Percentiles rank a stretch among this genome's conserved stretches.
Conservation (phyloP, 2,329 filamentous ascomycete genomes). For the Emericellopsis atlantica region DNA sequence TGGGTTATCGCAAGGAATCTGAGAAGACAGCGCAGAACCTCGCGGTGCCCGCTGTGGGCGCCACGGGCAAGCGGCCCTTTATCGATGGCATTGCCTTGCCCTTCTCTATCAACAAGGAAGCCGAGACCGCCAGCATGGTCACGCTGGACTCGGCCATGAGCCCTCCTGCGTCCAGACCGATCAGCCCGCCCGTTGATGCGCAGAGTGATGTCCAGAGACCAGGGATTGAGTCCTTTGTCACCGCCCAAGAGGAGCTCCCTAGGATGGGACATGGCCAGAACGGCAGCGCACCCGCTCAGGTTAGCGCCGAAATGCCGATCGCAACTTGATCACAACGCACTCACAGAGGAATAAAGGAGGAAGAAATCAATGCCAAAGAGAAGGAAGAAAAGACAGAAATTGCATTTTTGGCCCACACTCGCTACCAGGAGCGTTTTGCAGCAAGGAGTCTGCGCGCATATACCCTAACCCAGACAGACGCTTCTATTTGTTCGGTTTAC, state of each 20-base stretch:
- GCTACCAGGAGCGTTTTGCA: background rate
- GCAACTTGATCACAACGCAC: too few species aligned
- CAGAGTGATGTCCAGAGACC: background rate
- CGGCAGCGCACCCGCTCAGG: background rate
- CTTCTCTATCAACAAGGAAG: slow-evolving; percentile 54
- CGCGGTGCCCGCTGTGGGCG: slow-evolving; percentile 31
- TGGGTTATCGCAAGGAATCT: slow-evolving; percentile 24
- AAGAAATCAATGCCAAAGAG: background rate
- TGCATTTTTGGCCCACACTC: background rate
- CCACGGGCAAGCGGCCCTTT: slow-evolving; percentile 50
- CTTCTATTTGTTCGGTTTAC: background rate
- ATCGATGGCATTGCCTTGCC: slow-evolving; percentile 60
- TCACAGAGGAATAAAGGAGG: background rate
- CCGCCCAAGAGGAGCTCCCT: slow-evolving; percentile 1
- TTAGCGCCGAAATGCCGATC: background rate
- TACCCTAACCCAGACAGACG: background rate
- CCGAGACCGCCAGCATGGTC: slow-evolving; percentile 57
- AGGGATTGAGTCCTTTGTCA: slow-evolving; percentile 2
- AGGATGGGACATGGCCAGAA: background rate
- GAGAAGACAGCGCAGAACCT: slow-evolving; percentile 25
- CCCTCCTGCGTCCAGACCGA: slow-evolving; percentile 16
- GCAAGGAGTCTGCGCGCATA: background rate
- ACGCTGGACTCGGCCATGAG: slow-evolving; percentile 39
- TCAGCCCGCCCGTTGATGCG: slow-evolving; percentile 13
- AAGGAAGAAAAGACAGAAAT: background rate